phyloP scores from a whole-genome alignment of 192 early-diverging fungal genomes.

The Coemansia sp. region DNA sequence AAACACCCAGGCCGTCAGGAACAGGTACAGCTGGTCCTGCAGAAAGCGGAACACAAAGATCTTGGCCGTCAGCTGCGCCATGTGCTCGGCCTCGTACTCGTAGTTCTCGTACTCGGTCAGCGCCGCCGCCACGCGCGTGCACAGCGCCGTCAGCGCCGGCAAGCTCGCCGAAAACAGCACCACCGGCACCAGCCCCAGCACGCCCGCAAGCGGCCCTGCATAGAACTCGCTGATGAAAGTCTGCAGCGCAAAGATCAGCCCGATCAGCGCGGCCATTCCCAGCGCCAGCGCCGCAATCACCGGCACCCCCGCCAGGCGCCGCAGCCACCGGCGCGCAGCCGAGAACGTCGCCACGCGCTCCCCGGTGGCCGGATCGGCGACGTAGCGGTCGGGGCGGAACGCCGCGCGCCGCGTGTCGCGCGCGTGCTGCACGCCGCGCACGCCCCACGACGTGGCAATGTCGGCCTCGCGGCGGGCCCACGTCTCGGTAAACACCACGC shows the following conservation, averaged over 20 bases:
- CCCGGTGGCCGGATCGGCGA: conserved; percentile 67
- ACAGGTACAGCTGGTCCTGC: conserved; percentile 76
- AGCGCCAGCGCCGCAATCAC: conserved; percentile 61
- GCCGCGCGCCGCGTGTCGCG: conserved; percentile 60
- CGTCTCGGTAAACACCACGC: conserved; percentile 68
- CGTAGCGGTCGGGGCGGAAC: conserved; percentile 64
- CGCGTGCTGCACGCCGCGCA: conserved; percentile 37
- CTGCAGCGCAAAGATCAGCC: conserved; percentile 71
- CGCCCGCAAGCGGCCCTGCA: conserved; percentile 66
- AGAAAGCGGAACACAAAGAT: conserved; percentile 86
- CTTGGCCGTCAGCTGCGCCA: conserved; percentile 72
- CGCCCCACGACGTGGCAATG: conserved; percentile 76
- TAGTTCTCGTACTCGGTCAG: conserved; percentile 86
- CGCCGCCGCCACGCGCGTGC: conserved; percentile 57
- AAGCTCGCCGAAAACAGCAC: conserved; percentile 71
- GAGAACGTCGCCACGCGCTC: conserved; percentile 73
- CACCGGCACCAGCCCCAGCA: conserved; percentile 66
- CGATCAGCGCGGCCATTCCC: conserved; percentile 59
- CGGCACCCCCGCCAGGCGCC: conserved; percentile 58
- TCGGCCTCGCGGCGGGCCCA: conserved; percentile 79
- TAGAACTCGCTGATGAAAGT: conserved; percentile 80
- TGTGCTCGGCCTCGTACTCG: conserved; percentile 66
- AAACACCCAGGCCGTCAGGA: conserved; percentile 83
- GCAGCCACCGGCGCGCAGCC: conserved; percentile 65
- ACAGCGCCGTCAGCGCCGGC: conserved; percentile 66